These are phyloP conservation scores for Nothomitra cinnamomea DNA, from an alignment of 2,329 filamentous ascomycete species.

Conservation along the genomic window DNA sequence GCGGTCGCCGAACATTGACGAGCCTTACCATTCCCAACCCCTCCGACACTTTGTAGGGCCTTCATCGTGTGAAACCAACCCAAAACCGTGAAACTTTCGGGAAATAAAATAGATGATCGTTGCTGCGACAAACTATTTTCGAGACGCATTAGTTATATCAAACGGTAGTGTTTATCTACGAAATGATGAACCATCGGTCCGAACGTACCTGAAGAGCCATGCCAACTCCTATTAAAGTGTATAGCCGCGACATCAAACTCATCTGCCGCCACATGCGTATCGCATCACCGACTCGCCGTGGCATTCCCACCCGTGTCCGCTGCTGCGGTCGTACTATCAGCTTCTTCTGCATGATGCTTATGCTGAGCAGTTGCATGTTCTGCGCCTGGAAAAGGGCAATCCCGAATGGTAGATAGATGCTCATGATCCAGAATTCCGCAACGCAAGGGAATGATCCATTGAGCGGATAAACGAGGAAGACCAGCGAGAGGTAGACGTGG, in stretches of 20 bases:
- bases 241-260: constrained; percentile 32
- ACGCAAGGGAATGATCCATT: constrained; percentile 29
- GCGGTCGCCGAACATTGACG: not conserved
- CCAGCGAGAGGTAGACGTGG: constrained; percentile 28
- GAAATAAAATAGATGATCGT: constrained; percentile 45
- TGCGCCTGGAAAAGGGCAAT: constrained; percentile 49
- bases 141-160: not conserved
- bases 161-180: not conserved
- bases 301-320: not conserved
- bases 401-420: constrained; percentile 44
- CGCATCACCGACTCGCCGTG: constrained; percentile 9
- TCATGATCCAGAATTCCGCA: constrained; percentile 50
- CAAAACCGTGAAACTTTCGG: constrained; percentile 45
- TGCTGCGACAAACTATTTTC: constrained; percentile 36
- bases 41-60: constrained; percentile 24
- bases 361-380: constrained; percentile 42
- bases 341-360: constrained; percentile 36
- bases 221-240: constrained; percentile 33
- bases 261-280: constrained; percentile 22
- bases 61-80: constrained; percentile 34
- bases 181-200: not conserved
- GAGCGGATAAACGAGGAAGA: constrained; percentile 22
- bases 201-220: constrained; percentile 38
- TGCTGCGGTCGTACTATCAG: constrained; percentile 20
- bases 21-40: constrained; percentile 47